Evolutionary conservation across 75 land plant species (phyloP).

Genomic region (Cunninghamia lanceolata): DNA sequence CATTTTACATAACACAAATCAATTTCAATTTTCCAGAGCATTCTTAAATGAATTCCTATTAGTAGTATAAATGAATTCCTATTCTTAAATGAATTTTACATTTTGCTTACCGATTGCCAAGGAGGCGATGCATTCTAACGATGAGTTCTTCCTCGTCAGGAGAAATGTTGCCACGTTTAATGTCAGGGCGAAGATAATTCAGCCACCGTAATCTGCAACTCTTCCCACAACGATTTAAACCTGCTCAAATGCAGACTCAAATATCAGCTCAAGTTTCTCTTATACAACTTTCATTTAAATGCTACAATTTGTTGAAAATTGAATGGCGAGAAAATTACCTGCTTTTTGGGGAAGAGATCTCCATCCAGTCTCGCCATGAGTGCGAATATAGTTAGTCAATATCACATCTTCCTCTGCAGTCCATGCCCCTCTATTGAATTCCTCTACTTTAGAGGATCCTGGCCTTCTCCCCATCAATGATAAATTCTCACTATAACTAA

Average conservation of each 20-base stretch:
- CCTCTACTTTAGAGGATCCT: conserved; percentile 10
- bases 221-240: conserved; percentile 36
- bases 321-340: conserved; percentile 16
- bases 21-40: not conserved
- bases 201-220: conserved; percentile 36
- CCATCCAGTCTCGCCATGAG: conserved; percentile 57
- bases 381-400: conserved; percentile 31
- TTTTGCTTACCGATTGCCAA: conserved; percentile 30
- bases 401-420: conserved; percentile 37
- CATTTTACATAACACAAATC: not conserved
- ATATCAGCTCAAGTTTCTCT: not conserved
- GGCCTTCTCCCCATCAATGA: conserved; percentile 13
- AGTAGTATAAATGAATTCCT: no score
- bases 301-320: not conserved
- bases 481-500: no score
- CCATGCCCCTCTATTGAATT: conserved; percentile 44
- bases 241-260: conserved; percentile 8
- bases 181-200: conserved; percentile 28
- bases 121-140: conserved; percentile 26
- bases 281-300: not conserved
- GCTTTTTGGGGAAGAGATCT: conserved; percentile 37
- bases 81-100: no score
- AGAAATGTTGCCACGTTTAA: conserved; percentile 31
- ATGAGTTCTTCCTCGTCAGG: conserved; percentile 39
- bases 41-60: not conserved